phyloP scores from a whole-genome alignment of 2,329 filamentous ascomycete species.

The Ilyonectria destructans region DNA sequence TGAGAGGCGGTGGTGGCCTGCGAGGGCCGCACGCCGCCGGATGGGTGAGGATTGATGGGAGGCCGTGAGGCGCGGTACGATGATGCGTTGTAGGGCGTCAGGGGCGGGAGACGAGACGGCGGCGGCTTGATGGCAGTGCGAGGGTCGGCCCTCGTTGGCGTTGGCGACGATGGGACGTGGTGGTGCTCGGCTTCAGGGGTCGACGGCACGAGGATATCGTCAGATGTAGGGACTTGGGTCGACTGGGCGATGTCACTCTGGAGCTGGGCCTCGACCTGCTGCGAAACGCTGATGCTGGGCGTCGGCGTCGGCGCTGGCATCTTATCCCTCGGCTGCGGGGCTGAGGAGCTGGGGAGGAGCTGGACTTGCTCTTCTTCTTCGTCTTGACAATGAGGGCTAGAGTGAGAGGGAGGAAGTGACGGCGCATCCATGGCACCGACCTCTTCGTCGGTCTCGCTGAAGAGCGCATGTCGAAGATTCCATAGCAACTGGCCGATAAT shows the following conservation, averaged over 20 bases:
- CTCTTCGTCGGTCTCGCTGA: constrained; percentile 46
- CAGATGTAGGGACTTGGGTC: constrained; percentile 53
- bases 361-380: constrained; percentile 42
- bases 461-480: constrained; percentile 71
- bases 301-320: constrained; percentile 44
- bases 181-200: constrained; percentile 48
- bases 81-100: constrained; percentile 31
- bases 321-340: constrained; percentile 25
- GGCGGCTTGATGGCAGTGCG: constrained; percentile 38
- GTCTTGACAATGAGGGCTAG: constrained; percentile 14
- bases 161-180: constrained; percentile 31
- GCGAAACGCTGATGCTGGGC: constrained; percentile 60
- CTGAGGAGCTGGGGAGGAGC: constrained; percentile 43
- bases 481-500: constrained; percentile 72
- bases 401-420: not conserved
- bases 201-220: constrained; percentile 55
- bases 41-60: constrained; percentile 28
- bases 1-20: constrained; percentile 59
- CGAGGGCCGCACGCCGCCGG: constrained; percentile 47
- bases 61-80: constrained; percentile 41
- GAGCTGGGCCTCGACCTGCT: constrained; percentile 69
- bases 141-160: constrained; percentile 33
- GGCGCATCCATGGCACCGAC: constrained; percentile 16
- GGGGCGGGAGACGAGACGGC: constrained; percentile 27
- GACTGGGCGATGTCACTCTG: constrained; percentile 62